Evolutionary conservation across 202 grass and related monocot genomes (phyloP).

Genomic region (Panicum hallii): DNA sequence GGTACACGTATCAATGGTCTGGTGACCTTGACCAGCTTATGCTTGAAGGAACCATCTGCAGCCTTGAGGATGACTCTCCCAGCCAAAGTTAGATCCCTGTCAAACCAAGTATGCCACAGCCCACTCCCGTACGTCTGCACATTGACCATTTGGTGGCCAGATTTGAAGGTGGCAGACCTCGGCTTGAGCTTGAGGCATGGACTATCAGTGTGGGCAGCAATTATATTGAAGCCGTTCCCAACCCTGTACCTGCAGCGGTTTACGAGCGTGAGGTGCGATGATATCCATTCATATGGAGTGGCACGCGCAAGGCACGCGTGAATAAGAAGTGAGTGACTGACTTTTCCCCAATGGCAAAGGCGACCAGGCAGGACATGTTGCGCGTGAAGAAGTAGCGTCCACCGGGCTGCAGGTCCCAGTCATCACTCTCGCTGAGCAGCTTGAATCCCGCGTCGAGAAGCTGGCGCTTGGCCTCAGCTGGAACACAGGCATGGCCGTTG

Average conservation of each 20-base stretch:
- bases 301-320: background rate
- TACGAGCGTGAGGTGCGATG: no score
- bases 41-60: conserved; percentile 70
- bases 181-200: conserved; percentile 99
- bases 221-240: conserved; percentile 86
- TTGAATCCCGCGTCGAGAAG: conserved; percentile 77
- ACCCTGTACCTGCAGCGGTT: conserved; percentile 67
- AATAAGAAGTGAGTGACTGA: conserved; percentile 34
- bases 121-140: conserved; percentile 89
- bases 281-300: background rate
- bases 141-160: conserved; percentile 83
- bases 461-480: conserved; percentile 95
- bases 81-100: conserved; percentile 90
- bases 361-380: conserved; percentile 93
- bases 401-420: conserved; percentile 89
- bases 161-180: conserved; percentile 76
- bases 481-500: background rate
- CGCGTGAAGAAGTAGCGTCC: conserved; percentile 97
- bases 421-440: conserved; percentile 83
- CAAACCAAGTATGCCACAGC: conserved; percentile 96
- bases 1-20: conserved; percentile 89
- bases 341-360: conserved; percentile 83
- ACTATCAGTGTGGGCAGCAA: conserved; percentile 93
- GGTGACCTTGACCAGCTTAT: conserved; percentile 86
- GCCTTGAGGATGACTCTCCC: conserved; percentile 88